phyloP scores from a whole-genome alignment of 1,284 basidiomycete genomes.

The Caloboletus firmus region DNA sequence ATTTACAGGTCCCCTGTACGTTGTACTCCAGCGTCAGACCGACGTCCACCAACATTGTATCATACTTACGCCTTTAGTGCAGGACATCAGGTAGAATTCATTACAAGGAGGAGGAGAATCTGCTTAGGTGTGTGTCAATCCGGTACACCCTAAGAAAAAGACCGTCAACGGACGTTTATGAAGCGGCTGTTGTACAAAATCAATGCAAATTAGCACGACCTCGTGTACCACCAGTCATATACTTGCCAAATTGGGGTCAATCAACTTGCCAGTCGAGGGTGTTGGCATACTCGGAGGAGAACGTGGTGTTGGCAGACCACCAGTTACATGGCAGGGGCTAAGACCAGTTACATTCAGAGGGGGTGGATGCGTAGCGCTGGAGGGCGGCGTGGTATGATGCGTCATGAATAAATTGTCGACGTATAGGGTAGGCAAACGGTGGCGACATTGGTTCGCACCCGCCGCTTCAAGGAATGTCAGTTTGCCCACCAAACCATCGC shows the following conservation, averaged over 20 bases:
- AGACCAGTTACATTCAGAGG: slow-evolving; percentile 44
- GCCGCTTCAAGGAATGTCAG: slow-evolving; percentile 59
- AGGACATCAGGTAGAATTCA: slow-evolving; percentile 74
- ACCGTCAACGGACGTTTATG: slow-evolving; percentile 46
- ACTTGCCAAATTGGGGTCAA: slow-evolving; percentile 56
- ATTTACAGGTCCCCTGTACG: slow-evolving; percentile 66
- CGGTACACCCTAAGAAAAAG: neutral
- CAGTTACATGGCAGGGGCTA: slow-evolving; percentile 41
- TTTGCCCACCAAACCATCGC: slow-evolving; percentile 66
- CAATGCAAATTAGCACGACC: slow-evolving; percentile 15
- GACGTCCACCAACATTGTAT: neutral
- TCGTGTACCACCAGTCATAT: slow-evolving; percentile 6
- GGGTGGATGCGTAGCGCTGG: slow-evolving; percentile 37
- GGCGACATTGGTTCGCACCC: slow-evolving; percentile 46
- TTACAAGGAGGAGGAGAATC: slow-evolving; percentile 72
- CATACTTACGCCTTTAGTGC: slow-evolving; percentile 67
- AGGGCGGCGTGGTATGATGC: slow-evolving; percentile 44
- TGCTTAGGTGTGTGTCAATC: slow-evolving; percentile 21
- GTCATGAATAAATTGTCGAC: slow-evolving; percentile 66
- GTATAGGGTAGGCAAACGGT: slow-evolving; percentile 53
- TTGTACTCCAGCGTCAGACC: slow-evolving; percentile 12
- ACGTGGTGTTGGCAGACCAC: slow-evolving; percentile 57
- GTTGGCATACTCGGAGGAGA: slow-evolving; percentile 42
- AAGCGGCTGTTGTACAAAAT: slow-evolving; percentile 40
- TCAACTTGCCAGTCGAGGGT: slow-evolving; percentile 40